Evolutionary conservation across 192 early-diverging fungal genomes (phyloP).

Genomic region (Dispira simplex): DNA sequence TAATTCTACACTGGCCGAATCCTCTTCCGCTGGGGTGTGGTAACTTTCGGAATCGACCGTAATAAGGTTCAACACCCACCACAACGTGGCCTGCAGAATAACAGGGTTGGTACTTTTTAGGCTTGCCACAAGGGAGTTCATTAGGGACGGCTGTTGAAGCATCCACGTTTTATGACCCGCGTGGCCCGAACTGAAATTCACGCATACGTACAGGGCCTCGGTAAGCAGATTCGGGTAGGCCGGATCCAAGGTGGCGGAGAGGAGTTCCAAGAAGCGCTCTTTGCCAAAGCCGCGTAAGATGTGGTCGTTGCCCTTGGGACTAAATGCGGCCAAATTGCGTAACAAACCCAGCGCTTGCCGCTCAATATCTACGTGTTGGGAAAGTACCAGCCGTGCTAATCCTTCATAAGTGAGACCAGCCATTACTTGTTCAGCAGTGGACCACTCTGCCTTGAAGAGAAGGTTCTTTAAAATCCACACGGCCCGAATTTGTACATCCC

Average conservation of each 20-base stretch:
- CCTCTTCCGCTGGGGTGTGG: not conserved
- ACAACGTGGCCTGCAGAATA: not conserved
- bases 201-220: slow-evolving; percentile 5
- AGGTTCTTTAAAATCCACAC: not conserved
- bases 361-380: not conserved
- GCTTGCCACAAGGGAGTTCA: not conserved
- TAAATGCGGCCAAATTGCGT: not conserved
- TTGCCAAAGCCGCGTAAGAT: not conserved
- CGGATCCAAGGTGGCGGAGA: not conserved
- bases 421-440: not conserved
- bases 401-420: not conserved
- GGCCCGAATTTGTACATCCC: not conserved
- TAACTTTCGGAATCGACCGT: not conserved
- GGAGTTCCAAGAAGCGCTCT: not conserved
- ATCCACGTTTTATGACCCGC: not conserved
- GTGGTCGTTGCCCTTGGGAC: not conserved
- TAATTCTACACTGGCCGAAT: too few relatives aligned
- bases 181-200: not conserved
- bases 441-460: not conserved
- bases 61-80: not conserved
- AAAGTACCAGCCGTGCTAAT: not conserved
- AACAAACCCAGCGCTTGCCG: slow-evolving; percentile 4
- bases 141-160: not conserved
- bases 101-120: not conserved
- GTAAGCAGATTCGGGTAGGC: not conserved